These are phyloP conservation scores for Pestalotiopsis sp. DNA, from an alignment of 2,329 filamentous ascomycete species.

Conservation along the genomic window DNA sequence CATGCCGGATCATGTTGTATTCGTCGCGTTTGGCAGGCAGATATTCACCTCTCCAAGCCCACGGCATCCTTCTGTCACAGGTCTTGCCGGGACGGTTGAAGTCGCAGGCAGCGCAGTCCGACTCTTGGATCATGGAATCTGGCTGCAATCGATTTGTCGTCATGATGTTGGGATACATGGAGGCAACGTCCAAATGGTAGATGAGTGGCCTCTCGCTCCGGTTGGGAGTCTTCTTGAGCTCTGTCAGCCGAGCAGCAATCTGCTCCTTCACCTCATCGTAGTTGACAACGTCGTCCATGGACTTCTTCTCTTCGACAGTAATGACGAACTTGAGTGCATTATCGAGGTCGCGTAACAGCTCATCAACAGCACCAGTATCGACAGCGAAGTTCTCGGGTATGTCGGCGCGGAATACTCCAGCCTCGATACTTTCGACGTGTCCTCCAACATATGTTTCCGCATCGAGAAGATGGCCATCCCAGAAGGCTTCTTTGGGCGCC, in stretches of 20 bases:
- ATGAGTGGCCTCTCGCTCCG: slow-evolving; percentile 86
- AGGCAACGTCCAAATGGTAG: slow-evolving; percentile 97
- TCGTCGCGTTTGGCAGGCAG: slow-evolving; percentile 94
- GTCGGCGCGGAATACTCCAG: slow-evolving; percentile 93
- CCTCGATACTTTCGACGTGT: slow-evolving; percentile 98
- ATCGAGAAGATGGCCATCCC: slow-evolving; percentile 93
- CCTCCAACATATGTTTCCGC: slow-evolving; percentile 98
- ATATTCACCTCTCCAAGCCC: slow-evolving; percentile 98
- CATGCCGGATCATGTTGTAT: slow-evolving; percentile 97
- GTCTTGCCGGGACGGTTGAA: slow-evolving; percentile 98
- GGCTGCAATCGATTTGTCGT: slow-evolving; percentile 97
- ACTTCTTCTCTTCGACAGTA: slow-evolving; percentile 82
- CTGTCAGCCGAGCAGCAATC: slow-evolving; percentile 71
- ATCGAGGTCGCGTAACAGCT: slow-evolving; percentile 84
- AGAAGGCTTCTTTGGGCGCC: slow-evolving; percentile 88
- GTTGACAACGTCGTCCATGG: slow-evolving; percentile 76
- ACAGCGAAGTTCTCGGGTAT: slow-evolving; percentile 93
- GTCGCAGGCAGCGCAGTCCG: slow-evolving; percentile 95
- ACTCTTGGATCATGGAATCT: slow-evolving; percentile 98
- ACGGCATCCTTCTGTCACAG: slow-evolving; percentile 90
- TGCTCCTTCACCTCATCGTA: slow-evolving; percentile 85
- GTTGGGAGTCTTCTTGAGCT: slow-evolving; percentile 81
- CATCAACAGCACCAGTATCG: slow-evolving; percentile 87
- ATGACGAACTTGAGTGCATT: slow-evolving; percentile 88
- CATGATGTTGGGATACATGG: slow-evolving; percentile 99